A percentile compares a stretch with the other conserved stretches of the same genome.
Conservation (phyloP, 2,329 filamentous ascomycete species). For the Diaporthe sp. region DNA sequence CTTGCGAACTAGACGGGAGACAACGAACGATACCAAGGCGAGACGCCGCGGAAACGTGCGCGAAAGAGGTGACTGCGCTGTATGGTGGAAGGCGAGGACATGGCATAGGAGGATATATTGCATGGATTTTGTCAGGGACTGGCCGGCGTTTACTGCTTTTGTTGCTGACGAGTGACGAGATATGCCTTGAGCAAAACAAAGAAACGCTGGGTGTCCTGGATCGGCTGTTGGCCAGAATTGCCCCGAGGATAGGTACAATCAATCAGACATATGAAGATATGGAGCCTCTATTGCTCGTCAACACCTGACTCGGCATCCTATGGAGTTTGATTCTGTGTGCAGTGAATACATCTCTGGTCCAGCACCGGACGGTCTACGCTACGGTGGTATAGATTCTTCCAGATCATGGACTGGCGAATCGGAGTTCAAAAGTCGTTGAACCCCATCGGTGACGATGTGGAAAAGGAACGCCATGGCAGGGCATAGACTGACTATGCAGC, state of each 20-base stretch:
- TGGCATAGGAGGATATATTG: slow-evolving; percentile 37
- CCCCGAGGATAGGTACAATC: slow-evolving; percentile 31
- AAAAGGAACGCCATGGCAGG: slow-evolving; percentile 1
- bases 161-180: slow-evolving; percentile 40
- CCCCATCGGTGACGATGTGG: neutral
- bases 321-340: neutral
- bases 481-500: neutral
- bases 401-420: neutral
- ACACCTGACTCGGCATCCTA: neutral
- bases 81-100: slow-evolving; percentile 12
- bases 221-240: slow-evolving; percentile 28
- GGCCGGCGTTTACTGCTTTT: slow-evolving; percentile 42
- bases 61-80: slow-evolving; percentile 8
- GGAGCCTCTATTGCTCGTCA: slow-evolving; percentile 34
- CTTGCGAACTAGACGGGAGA: slow-evolving; percentile 77
- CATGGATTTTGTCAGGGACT: slow-evolving; percentile 39
- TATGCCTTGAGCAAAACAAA: slow-evolving; percentile 26
- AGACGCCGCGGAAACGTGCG: slow-evolving; percentile 20
- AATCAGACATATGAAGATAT: slow-evolving; percentile 34
- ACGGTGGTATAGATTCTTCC: neutral
- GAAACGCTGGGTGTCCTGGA: slow-evolving; percentile 37
- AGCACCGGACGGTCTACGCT: neutral
- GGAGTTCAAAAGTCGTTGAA: neutral
- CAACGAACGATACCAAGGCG: slow-evolving; percentile 33
- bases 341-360: neutral